Percentiles rank a stretch among this genome's conserved stretches.
These are phyloP conservation scores for Metroxylon sagu DNA, from an alignment of 176 grass and related monocot species.

Conservation along the genomic window DNA sequence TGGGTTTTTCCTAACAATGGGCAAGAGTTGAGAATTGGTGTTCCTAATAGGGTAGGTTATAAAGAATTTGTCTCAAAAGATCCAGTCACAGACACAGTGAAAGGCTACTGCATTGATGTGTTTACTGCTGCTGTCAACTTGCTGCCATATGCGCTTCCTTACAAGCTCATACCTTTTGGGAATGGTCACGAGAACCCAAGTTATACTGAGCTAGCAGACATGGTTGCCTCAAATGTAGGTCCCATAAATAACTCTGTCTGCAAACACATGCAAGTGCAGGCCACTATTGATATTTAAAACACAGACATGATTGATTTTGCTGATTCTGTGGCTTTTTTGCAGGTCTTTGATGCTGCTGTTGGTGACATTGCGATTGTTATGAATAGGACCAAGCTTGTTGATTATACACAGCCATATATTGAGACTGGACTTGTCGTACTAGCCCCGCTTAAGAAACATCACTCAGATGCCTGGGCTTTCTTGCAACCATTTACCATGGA, in stretches of 20 bases:
- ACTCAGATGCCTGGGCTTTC: constrained; percentile 79
- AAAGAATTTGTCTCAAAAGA: constrained; percentile 51
- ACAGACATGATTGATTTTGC: not conserved
- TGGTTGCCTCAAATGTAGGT: constrained; percentile 72
- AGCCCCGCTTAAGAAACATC: constrained; percentile 53
- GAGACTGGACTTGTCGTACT: constrained; percentile 83
- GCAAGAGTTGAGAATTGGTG: constrained; percentile 73
- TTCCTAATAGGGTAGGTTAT: constrained; percentile 70
- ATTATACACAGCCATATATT: constrained; percentile 91
- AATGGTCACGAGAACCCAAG: constrained; percentile 53
- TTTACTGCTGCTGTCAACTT: constrained; percentile 72
- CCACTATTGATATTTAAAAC: not conserved
- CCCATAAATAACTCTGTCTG: not conserved
- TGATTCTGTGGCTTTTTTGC: not conserved
- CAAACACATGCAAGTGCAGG: too few relatives aligned
- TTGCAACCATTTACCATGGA: constrained; percentile 71
- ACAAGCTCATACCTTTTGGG: constrained; percentile 66
- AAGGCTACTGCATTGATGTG: constrained; percentile 87
- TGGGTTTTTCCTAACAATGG: constrained; percentile 73
- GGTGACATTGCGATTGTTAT: constrained; percentile 80
- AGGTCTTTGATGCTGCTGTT: constrained; percentile 74
- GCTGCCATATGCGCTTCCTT: constrained; percentile 90
- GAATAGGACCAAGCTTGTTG: constrained; percentile 44
- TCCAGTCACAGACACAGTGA: constrained; percentile 42
- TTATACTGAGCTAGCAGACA: constrained; percentile 51